Evolutionary conservation across 2,329 filamentous ascomycete genomes (phyloP), one percentile per base, ranked within the genome.

Genomic region (Claviceps sp.): DNA sequence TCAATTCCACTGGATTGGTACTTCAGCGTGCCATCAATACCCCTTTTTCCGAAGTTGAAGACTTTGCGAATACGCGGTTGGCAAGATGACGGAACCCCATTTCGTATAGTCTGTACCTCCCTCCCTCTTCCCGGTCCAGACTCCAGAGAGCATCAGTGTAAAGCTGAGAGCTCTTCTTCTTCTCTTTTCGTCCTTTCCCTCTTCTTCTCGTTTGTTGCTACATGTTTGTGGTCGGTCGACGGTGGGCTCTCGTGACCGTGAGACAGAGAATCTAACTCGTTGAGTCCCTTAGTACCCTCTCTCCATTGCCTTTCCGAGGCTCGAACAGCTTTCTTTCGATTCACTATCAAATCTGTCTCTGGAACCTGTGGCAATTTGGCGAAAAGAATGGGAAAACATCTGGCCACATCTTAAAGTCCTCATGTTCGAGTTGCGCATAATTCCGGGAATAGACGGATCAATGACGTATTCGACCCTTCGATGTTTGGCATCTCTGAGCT

Each of bases 31-130:
- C 24, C 24, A 7, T 40, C 38, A 0, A 20, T 62, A 20, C 58
- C 60, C 5, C 20, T 50, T 3, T 56, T 68, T 52, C 60, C 63
- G 3, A 58, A 57, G 3, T 50, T 68, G 26, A 62, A 61, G 53
- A 56, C 60, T 42, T 49, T 68, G 18, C 58, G 61, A 18, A 52
- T 67, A 26, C 24, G 1, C 24, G 24, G 24, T 24, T 5, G 60
- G 59, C 46, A 48, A 61, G 47, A 50, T 54, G 49, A 18, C 55
- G 49, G 53, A 20, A 2, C n/a, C 36, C 9, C 40, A n/a, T 30
- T 41, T 37, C 43, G 40, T 2, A 56, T 58, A 7, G 52, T 55
- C 44, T 38, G 49, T 55, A 2, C 40, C n/a, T 18, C 40, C n/a
- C 40, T 18, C 24, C 24, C 24, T 26, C 6, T 26, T 1, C 24